Percentiles rank a stretch among this genome's conserved stretches.
Conservation (phyloP, 2,329 filamentous ascomycete genomes). For the Ophiocordyceps camponoti-leonardi region DNA sequence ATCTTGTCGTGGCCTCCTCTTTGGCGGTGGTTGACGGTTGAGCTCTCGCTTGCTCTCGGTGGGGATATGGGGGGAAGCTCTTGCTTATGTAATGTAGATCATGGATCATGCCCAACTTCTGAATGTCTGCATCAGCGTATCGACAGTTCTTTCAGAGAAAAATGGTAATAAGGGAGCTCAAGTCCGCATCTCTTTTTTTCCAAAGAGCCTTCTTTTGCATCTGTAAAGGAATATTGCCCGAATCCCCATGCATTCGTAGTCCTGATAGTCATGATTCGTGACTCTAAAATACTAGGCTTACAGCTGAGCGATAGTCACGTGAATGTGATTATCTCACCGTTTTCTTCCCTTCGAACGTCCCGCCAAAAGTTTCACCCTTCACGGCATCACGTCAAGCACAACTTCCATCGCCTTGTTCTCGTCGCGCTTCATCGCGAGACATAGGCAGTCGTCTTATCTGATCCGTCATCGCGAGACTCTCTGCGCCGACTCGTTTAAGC, state of each 20-base stretch:
- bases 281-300: too few relatives aligned
- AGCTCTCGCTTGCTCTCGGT: neutral
- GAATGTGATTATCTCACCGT: neutral
- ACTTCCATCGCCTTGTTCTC: conserved; percentile 12
- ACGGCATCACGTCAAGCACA: neutral
- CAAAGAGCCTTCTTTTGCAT: neutral
- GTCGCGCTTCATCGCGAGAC: conserved; percentile 11
- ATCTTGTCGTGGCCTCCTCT: conserved; percentile 1
- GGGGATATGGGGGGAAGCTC: neutral
- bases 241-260: too few relatives aligned
- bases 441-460: conserved; percentile 1
- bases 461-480: neutral
- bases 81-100: conserved; percentile 2
- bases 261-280: too few relatives aligned
- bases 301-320: neutral
- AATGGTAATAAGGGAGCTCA: neutral
- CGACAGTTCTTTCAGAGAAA: neutral
- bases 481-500: neutral
- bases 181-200: neutral
- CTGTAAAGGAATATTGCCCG: too few relatives aligned
- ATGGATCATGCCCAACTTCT: neutral
- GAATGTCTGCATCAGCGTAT: neutral
- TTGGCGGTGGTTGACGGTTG: neutral
- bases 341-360: conserved; percentile 6
- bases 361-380: conserved; percentile 16